These are phyloP conservation scores for Coniferiporia weirii DNA, from an alignment of 1,284 basidiomycete genomes.

Conservation along the genomic window DNA sequence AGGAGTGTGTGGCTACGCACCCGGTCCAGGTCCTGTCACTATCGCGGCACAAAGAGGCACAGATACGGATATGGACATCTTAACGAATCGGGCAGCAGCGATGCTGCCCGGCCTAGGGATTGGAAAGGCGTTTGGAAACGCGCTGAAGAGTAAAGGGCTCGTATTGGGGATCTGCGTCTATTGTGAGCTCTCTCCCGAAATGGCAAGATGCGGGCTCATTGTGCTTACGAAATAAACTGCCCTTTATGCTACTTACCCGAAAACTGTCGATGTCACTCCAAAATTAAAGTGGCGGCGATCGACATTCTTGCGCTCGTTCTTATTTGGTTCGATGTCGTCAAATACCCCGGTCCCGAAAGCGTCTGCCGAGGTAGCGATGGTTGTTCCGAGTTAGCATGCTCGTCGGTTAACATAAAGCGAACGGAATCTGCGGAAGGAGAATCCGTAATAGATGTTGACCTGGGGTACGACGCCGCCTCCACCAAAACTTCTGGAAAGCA, in stretches of 20 bases:
- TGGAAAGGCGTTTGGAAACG: not conserved
- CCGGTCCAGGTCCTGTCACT: not conserved
- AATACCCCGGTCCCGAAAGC: not conserved
- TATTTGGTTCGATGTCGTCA: not conserved
- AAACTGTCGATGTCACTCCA: not conserved
- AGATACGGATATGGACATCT: not conserved
- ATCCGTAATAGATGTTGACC: not conserved
- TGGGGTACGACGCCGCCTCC: not conserved
- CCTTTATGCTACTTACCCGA: too few relatives aligned
- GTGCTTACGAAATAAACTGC: too few relatives aligned
- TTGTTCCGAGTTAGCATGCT: not conserved
- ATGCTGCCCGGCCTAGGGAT: conserved; percentile 2
- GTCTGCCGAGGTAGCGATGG: not conserved
- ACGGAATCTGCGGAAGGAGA: not conserved
- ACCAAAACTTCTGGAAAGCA: too few relatives aligned
- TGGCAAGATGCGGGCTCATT: not conserved
- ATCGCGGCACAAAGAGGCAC: not conserved
- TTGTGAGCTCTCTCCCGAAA: not conserved
- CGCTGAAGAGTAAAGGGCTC: not conserved
- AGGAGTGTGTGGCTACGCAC: not conserved
- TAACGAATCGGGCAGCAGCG: not conserved
- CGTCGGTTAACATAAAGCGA: not conserved
- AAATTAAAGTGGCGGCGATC: not conserved
- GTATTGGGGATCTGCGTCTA: conserved; percentile 5
- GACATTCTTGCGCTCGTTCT: not conserved